Conservation (phyloP, 2,329 filamentous ascomycete genomes). For the Colletotrichum magnum region DNA sequence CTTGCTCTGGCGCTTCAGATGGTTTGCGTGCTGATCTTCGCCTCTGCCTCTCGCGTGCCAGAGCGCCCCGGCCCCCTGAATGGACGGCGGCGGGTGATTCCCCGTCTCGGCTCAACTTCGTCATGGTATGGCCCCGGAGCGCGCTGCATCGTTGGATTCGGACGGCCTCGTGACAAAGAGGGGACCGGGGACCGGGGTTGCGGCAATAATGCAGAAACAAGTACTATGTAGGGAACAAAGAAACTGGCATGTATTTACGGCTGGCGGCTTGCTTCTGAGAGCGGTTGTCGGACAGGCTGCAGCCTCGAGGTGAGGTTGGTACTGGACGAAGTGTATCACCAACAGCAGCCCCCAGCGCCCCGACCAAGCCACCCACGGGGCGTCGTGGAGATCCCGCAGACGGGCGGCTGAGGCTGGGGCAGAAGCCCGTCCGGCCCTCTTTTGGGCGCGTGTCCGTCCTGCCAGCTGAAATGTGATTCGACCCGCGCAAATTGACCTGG, state of each 20-base stretch:
- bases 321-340: constrained; percentile 13
- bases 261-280: constrained; percentile 7
- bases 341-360: not conserved
- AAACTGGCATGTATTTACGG: constrained; percentile 5
- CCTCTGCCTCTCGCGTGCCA: not conserved
- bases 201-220: constrained; percentile 16
- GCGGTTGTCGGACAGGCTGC: not conserved
- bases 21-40: constrained; percentile 10
- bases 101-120: constrained; percentile 2
- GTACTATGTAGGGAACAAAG: constrained; percentile 20
- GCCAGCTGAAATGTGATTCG: constrained; percentile 14
- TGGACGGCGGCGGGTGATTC: constrained; percentile 7
- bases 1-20: too few relatives aligned
- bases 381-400: not conserved
- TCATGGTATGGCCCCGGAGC: constrained; percentile 27
- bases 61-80: constrained; percentile 4
- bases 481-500: constrained; percentile 5
- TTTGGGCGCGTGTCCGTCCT: constrained; percentile 1
- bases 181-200: constrained; percentile 4
- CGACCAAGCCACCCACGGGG: constrained; percentile 3
- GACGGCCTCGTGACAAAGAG: constrained; percentile 34
- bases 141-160: constrained; percentile 26
- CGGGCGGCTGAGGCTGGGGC: constrained; percentile 7
- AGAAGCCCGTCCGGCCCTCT: not conserved
- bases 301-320: not conserved